Conservation (phyloP, 768 basidiomycete species). For the Lactarius indigo region DNA sequence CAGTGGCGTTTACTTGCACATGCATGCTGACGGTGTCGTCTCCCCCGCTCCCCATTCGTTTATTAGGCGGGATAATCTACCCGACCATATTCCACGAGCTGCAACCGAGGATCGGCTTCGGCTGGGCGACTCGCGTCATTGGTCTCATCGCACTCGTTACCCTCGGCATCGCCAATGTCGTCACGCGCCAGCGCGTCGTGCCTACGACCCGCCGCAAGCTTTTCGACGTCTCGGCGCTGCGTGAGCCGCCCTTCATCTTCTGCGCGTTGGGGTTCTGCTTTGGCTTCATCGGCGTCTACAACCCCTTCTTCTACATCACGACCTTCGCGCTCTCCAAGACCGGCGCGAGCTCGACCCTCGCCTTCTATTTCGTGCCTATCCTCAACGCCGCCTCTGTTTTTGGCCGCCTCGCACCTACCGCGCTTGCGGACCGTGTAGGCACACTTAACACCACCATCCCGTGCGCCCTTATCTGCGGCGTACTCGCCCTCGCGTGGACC, state of each 20-base stretch:
- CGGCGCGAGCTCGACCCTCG: slow-evolving; percentile 22
- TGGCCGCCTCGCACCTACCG: slow-evolving; percentile 33
- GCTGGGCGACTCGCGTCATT: slow-evolving; percentile 30
- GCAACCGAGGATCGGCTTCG: slow-evolving; percentile 29
- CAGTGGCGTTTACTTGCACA: not conserved
- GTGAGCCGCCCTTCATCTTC: slow-evolving; percentile 29
- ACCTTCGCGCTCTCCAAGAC: slow-evolving; percentile 26
- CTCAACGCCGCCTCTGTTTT: slow-evolving; percentile 32
- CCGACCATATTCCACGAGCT: slow-evolving; percentile 33
- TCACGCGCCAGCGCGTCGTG: slow-evolving; percentile 25
- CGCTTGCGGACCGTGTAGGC: slow-evolving; percentile 32
- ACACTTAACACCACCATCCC: slow-evolving; percentile 31
- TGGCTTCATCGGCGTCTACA: slow-evolving; percentile 25
- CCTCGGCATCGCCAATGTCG: slow-evolving; percentile 26
- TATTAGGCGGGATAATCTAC: slow-evolving; percentile 28
- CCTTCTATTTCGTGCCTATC: slow-evolving; percentile 34
- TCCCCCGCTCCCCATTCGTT: not conserved
- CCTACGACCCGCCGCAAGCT: slow-evolving; percentile 26
- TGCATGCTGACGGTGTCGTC: not conserved
- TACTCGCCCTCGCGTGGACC: slow-evolving; percentile 33
- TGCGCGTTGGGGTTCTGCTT: slow-evolving; percentile 27
- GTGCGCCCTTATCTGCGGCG: slow-evolving; percentile 27
- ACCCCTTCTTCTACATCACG: slow-evolving; percentile 32
- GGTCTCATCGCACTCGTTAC: slow-evolving; percentile 28
- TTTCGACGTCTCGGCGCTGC: slow-evolving; percentile 18